These are phyloP conservation scores for Candida ovalis DNA, from an alignment of 805 yeast genomes.

Conservation along the genomic window DNA sequence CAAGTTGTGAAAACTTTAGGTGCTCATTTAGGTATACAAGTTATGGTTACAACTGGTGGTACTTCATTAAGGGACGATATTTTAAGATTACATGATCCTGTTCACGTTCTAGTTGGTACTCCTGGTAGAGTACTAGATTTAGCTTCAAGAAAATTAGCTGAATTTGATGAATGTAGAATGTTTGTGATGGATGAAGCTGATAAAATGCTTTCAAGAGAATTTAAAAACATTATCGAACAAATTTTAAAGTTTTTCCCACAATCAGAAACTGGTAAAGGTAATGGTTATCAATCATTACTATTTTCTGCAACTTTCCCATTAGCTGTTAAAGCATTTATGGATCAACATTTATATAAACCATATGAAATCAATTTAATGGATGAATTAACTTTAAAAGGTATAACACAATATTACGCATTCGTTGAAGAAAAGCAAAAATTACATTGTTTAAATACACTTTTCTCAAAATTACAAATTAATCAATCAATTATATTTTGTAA, in stretches of 20 bases:
- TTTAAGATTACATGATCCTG: slow-evolving; percentile 85
- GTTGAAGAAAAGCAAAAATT: slow-evolving; percentile 95
- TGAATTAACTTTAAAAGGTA: slow-evolving; percentile 92
- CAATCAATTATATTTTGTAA: slow-evolving; percentile 97
- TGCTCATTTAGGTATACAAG: slow-evolving; percentile 84
- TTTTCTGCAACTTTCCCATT: slow-evolving; percentile 96
- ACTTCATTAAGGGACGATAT: slow-evolving; percentile 93
- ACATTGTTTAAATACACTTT: slow-evolving; percentile 92
- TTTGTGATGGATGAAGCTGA: slow-evolving; percentile 99
- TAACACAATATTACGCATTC: slow-evolving; percentile 96
- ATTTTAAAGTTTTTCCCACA: slow-evolving; percentile 76
- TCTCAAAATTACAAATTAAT: slow-evolving; percentile 90
- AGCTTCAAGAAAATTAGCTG: slow-evolving; percentile 84
- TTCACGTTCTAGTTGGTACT: slow-evolving; percentile 93
- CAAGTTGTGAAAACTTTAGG: slow-evolving; percentile 96
- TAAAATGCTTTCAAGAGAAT: slow-evolving; percentile 89
- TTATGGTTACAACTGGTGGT: slow-evolving; percentile 99
- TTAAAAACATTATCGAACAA: slow-evolving; percentile 81
- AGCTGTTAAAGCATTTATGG: slow-evolving; percentile 90
- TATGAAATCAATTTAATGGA: slow-evolving; percentile 97
- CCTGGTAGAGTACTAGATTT: slow-evolving; percentile 96
- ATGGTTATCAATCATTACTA: slow-evolving; percentile 75
- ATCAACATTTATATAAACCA: slow-evolving; percentile 82
- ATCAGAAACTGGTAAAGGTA: slow-evolving; percentile 30
- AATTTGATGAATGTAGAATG: slow-evolving; percentile 77